Evolutionary conservation across 2,329 filamentous ascomycete species (phyloP), one percentile per base, ranked within the genome.

Genomic region (Ophiocordyceps sinensis): DNA sequence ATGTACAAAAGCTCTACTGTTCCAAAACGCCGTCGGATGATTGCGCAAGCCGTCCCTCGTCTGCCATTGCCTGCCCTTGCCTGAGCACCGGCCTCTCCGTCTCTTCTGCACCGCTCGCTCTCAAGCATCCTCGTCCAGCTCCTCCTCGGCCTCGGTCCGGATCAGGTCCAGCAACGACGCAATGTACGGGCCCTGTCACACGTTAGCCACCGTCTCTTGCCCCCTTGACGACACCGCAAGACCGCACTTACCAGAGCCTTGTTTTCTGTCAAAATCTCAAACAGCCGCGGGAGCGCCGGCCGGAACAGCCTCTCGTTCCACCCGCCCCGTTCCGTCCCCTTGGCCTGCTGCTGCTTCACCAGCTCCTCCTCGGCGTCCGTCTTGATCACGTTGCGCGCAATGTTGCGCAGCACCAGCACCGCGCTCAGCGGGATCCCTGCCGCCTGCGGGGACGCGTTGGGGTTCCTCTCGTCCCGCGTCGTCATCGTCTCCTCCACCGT

Each of bases 361-460:
- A 75, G 58, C 51, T 66, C 64, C 48, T 76, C 72, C 51, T 79
- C 69, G 1, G 69, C 66, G 40, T 74, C 70, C 9, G 73, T 78
- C 65, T 78, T 79, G 51, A 70, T 62, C 15, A 77, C 65, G 51
- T 81, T 83, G 47, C 70, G 71, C 12, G 84, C 84, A 45, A 91
- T 75, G 55, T 91, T 91, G 28, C 85, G 75, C 37, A 91, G 68
- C 30, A 91, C 82, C 26, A 89, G 67, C 13, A 82, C 79, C 3
- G 82, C 81, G 41, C 81, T 84, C 7, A 89, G 68, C n/a, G 85
- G 82, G 30, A 89, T 79, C 5, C 85, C 85, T 1, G 80, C 81
- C 3, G 84, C 79, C 52, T 86, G 73, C 3, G 70, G 64, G 5
- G 69, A 62, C 9, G 66, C 67, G 45, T 77, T 72, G 11, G 71